A percentile compares a stretch with the other conserved stretches of the same genome.
These are phyloP conservation scores for Phalaenopsis aphrodite DNA, from an alignment of 106 monocot species.

Conservation along the genomic window DNA sequence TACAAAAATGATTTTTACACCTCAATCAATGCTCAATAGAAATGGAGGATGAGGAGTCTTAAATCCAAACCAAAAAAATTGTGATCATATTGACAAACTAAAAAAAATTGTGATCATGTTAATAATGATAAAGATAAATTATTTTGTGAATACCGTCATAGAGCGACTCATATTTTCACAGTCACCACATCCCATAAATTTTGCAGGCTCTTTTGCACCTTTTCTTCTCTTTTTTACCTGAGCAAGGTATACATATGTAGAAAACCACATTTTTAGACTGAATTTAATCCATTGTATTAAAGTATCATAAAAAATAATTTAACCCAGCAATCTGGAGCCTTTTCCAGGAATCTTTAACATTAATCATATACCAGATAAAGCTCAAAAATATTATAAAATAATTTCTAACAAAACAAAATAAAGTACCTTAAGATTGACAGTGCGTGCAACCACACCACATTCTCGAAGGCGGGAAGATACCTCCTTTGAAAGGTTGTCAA, in stretches of 20 bases:
- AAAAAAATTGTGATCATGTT: neutral
- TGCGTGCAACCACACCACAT: constrained; percentile 75
- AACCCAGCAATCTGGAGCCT: neutral
- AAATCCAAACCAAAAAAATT: neutral
- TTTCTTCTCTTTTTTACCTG: constrained; percentile 78
- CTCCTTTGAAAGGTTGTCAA: constrained; percentile 74
- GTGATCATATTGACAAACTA: neutral
- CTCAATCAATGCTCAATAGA: neutral
- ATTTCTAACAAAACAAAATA: neutral
- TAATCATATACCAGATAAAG: neutral
- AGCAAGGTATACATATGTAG: neutral
- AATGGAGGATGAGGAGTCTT: neutral
- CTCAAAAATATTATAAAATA: neutral
- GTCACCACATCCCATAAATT: constrained; percentile 93
- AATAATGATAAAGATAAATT: neutral
- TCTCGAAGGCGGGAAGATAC: constrained; percentile 68
- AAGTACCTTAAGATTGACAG: constrained; percentile 69
- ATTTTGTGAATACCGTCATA: constrained; percentile 41
- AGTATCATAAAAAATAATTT: neutral
- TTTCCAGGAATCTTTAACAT: neutral
- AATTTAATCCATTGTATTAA: neutral
- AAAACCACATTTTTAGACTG: neutral
- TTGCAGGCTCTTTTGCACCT: constrained; percentile 82
- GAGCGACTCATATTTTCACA: constrained; percentile 89
- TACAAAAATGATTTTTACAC: neutral